A percentile compares a stretch with the other conserved stretches of the same genome.
phyloP scores from a whole-genome alignment of 164 flowering plant species.

The Tinospora cordifolia region DNA sequence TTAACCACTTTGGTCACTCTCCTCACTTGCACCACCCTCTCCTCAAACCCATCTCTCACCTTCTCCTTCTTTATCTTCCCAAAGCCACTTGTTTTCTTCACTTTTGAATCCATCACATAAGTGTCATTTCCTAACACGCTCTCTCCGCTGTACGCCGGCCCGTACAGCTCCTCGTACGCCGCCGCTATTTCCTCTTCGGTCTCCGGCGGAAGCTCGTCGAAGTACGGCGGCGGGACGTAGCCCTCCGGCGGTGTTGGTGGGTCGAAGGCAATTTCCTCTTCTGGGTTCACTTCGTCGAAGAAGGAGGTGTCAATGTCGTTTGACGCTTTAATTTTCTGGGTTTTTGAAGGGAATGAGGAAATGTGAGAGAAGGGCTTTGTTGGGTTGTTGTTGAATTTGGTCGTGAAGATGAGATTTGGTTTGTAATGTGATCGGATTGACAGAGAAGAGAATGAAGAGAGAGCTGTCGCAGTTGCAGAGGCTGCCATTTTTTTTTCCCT shows the following conservation, averaged over 20 bases:
- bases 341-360: constrained; percentile 12
- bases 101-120: constrained; percentile 62
- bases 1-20: constrained; percentile 94
- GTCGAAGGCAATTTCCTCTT: constrained; percentile 35
- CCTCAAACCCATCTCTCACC: constrained; percentile 77
- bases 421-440: constrained; percentile 17
- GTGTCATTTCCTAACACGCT: constrained; percentile 60
- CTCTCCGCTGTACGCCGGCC: constrained; percentile 78
- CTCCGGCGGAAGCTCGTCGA: constrained; percentile 63
- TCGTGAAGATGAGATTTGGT: constrained; percentile 11
- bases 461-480: not conserved
- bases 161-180: constrained; percentile 82
- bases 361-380: constrained; percentile 11
- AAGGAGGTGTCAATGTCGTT: constrained; percentile 47
- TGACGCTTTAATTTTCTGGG: constrained; percentile 15
- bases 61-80: constrained; percentile 60
- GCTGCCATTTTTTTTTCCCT: not conserved
- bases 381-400: constrained; percentile 16
- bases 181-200: constrained; percentile 72
- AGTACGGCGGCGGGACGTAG: constrained; percentile 49
- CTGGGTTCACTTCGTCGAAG: constrained; percentile 44
- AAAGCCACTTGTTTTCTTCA: constrained; percentile 44
- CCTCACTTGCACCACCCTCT: constrained; percentile 85
- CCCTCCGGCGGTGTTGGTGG: constrained; percentile 57
- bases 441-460: constrained; percentile 23